Evolutionary conservation across 495 filamentous ascomycete species (phyloP).

Genomic region (Viridothelium virens): DNA sequence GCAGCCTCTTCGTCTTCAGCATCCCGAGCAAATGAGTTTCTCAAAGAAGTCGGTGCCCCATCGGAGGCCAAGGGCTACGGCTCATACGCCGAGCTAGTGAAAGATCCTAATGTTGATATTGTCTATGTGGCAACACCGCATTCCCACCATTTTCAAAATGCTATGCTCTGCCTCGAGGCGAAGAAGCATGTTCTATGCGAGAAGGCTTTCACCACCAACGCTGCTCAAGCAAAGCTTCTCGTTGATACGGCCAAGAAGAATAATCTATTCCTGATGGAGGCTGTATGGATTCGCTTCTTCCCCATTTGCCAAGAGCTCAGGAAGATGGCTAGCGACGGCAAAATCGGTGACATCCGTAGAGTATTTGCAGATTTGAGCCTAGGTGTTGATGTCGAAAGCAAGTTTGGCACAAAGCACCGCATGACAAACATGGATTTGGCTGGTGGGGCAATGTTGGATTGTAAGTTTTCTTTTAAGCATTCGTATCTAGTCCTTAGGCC

Average conservation of each 20-base stretch:
- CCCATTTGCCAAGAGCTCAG: slow-evolving; percentile 70
- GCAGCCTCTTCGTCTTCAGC: slow-evolving; percentile 72
- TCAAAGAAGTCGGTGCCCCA: slow-evolving; percentile 57
- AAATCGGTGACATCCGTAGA: slow-evolving; percentile 69
- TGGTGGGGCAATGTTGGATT: slow-evolving; percentile 73
- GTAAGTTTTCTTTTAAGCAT: slow-evolving; percentile 33
- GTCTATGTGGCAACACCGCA: slow-evolving; percentile 92
- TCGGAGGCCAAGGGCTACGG: slow-evolving; percentile 65
- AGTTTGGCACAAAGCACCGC: slow-evolving; percentile 53
- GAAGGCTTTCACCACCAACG: slow-evolving; percentile 88
- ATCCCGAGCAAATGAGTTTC: slow-evolving; percentile 62
- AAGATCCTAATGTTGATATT: slow-evolving; percentile 72
- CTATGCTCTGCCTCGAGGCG: slow-evolving; percentile 69
- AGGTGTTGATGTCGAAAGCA: slow-evolving; percentile 44
- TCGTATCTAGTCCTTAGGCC: background rate
- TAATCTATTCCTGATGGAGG: slow-evolving; percentile 92
- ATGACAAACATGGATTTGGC: slow-evolving; percentile 86
- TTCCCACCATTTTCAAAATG: slow-evolving; percentile 91
- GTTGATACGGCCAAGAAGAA: slow-evolving; percentile 63
- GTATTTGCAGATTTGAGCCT: slow-evolving; percentile 65
- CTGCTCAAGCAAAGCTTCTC: slow-evolving; percentile 67
- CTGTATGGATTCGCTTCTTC: slow-evolving; percentile 89
- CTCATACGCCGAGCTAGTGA: slow-evolving; percentile 69
- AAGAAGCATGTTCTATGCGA: slow-evolving; percentile 89
- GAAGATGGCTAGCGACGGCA: slow-evolving; percentile 57